Conservation (phyloP, 345 rosid species). For the Barbarea vulgaris region DNA sequence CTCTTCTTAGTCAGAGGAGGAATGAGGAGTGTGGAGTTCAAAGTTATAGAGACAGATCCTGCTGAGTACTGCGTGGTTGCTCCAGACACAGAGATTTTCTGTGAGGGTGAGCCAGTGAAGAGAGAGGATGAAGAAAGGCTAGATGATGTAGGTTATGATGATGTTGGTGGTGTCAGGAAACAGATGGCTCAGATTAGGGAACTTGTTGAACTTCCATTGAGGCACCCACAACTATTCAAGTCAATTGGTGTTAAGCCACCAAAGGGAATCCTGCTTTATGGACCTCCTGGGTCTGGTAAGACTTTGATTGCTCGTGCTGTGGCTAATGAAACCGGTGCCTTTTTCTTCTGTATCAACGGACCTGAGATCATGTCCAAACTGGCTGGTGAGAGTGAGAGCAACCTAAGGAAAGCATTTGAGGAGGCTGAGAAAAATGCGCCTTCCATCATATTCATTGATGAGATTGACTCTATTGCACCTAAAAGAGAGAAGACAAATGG, state of each 20-base stretch:
- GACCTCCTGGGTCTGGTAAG: conserved; percentile 90
- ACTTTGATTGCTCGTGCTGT: conserved; percentile 97
- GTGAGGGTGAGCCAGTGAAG: conserved; percentile 95
- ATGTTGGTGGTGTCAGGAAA: conserved; percentile 98
- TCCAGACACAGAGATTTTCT: conserved; percentile 95
- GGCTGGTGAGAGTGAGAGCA: conserved; percentile 99
- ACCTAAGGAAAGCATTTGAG: conserved; percentile 96
- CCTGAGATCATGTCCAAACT: conserved; percentile 96
- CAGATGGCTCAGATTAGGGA: conserved; percentile 99
- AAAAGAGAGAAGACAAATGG: conserved; percentile 97
- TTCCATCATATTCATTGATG: conserved; percentile 90
- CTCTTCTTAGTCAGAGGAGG: conserved; percentile 97
- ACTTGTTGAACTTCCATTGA: conserved; percentile 89
- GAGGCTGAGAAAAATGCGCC: conserved; percentile 99
- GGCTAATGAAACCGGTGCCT: conserved; percentile 97
- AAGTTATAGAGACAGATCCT: conserved; percentile 91
- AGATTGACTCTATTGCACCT: conserved; percentile 95
- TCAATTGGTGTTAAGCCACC: conserved; percentile 99
- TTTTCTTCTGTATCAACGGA: conserved; percentile 94
- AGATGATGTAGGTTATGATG: conserved; percentile 97
- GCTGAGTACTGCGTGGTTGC: conserved; percentile 94
- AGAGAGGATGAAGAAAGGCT: conserved; percentile 94
- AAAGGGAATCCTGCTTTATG: conserved; percentile 88
- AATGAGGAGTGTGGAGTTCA: conserved; percentile 95
- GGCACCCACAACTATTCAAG: conserved; percentile 96